Conservation (phyloP, 176 grass and related monocot genomes). For the Calamus simplicifolius region DNA sequence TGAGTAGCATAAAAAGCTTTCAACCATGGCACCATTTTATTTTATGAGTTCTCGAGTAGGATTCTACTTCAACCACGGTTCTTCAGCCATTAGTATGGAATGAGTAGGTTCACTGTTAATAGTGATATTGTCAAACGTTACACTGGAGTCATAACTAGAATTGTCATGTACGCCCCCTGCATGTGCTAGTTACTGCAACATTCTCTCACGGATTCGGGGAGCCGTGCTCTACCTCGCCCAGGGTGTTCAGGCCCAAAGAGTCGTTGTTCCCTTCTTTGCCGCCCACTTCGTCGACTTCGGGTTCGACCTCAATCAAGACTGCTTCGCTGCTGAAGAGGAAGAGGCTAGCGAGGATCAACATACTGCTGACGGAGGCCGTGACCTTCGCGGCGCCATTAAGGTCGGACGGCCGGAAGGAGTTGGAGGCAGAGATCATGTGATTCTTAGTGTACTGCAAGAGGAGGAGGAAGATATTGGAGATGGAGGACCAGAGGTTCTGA, state of each 20-base stretch:
- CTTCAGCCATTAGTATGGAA: too few relatives aligned
- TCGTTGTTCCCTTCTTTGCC: slow-evolving; percentile 10
- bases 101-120: too few relatives aligned
- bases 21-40: too few relatives aligned
- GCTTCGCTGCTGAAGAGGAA: slow-evolving; percentile 63
- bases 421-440: slow-evolving; percentile 56
- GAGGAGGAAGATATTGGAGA: slow-evolving; percentile 68
- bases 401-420: slow-evolving; percentile 52
- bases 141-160: too few relatives aligned
- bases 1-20: too few relatives aligned
- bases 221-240: too few relatives aligned
- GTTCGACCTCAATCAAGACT: neutral
- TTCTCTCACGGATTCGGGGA: too few relatives aligned
- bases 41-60: too few relatives aligned
- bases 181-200: too few relatives aligned
- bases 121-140: too few relatives aligned
- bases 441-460: slow-evolving; percentile 78
- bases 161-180: too few relatives aligned
- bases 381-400: slow-evolving; percentile 31
- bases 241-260: slow-evolving; percentile 15
- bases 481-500: slow-evolving; percentile 97
- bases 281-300: neutral
- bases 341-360: slow-evolving; percentile 52
- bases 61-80: too few relatives aligned
- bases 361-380: slow-evolving; percentile 31